Evolutionary conservation across 75 land plant genomes (phyloP), one percentile per base, ranked within the genome.

Genomic region (Sequoia sempervirens): DNA sequence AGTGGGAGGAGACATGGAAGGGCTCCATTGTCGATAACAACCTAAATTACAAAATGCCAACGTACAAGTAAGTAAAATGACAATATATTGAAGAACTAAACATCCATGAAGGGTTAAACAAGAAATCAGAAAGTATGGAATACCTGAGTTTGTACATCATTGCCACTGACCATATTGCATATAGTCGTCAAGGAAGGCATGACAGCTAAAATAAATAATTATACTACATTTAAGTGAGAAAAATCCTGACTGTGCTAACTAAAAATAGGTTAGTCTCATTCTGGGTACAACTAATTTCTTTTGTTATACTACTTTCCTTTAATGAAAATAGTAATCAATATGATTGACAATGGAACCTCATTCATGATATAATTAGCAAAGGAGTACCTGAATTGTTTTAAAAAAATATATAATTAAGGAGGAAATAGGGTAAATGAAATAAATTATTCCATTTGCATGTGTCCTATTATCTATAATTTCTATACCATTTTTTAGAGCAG

Each of bases 91-190:
- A 87, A 82, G 45, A 82, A 87, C 86, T 89, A 70, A 18, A 83
- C 34, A 70, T 50, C 36, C 30, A 81, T 38, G 28, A 15, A 52
- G 11, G 11, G 28, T 1, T 36, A 28, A 43, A 73, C 15, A 1
- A 32, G 61, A 43, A 68, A 74, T 73, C 20, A 66, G 30, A n/a
- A 66, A 6, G 18, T 28, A n/a, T n/a, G 0, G 30, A 66, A 28
- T 28, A 66, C 30, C 93, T 92, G 91, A 70, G 91, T 92, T 84
- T 90, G 90, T 68, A 74, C 74, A 88, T 92, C 91, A 87, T 92
- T 91, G 4, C 93, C 91, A 82, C 91, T 90, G 20, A 88, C 93
- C 85, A 92, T 90, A 66, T 92, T 92, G 28, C 93, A 90, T 68
- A 92, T 88, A 43, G 93, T 90, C 7, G 90, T 87, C 45, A 92